Evolutionary conservation across 768 basidiomycete genomes (phyloP).

Genomic region (Cantharellus anzutake): DNA sequence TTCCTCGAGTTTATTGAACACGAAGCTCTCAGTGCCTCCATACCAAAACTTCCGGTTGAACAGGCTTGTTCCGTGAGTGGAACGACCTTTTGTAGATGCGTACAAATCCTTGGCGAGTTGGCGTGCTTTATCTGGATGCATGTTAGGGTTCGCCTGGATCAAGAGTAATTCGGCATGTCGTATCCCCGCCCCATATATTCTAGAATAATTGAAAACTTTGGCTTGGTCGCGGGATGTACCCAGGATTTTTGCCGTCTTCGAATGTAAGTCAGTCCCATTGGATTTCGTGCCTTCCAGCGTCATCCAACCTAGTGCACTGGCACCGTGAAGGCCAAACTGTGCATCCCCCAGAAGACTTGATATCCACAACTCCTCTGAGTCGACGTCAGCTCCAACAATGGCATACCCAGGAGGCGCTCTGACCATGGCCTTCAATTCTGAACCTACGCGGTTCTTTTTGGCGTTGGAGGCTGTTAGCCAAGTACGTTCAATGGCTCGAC

Average conservation of each 20-base stretch:
- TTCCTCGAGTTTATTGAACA: conserved; percentile 96
- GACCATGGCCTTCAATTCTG: conserved; percentile 96
- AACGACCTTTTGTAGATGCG: conserved; percentile 81
- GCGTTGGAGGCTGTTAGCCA: conserved; percentile 98
- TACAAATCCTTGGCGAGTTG: conserved; percentile 72
- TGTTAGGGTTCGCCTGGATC: conserved; percentile 61
- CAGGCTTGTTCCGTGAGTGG: conserved; percentile 53
- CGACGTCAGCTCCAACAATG: conserved; percentile 95
- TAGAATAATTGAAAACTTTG: conserved; percentile 97
- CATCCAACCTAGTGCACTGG: conserved; percentile 98
- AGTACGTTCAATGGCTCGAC: conserved; percentile 91
- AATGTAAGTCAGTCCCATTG: conserved; percentile 88
- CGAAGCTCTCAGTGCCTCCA: conserved; percentile 85
- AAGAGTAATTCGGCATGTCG: conserved; percentile 79
- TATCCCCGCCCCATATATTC: conserved; percentile 97
- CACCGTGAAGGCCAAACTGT: conserved; percentile 91
- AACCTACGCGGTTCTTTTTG: conserved; percentile 93
- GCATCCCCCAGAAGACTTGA: conserved; percentile 97
- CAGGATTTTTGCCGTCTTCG: conserved; percentile 84
- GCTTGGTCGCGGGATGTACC: conserved; percentile 88
- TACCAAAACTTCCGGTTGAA: conserved; percentile 86
- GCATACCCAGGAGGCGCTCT: conserved; percentile 83
- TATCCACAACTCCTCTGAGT: conserved; percentile 98
- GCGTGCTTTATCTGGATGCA: conserved; percentile 62
- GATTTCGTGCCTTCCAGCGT: conserved; percentile 93